A percentile compares a stretch with the other conserved stretches of the same genome.
Evolutionary conservation across 176 grass and related monocot genomes (phyloP).

Genomic region (Aegilops bicornis): DNA sequence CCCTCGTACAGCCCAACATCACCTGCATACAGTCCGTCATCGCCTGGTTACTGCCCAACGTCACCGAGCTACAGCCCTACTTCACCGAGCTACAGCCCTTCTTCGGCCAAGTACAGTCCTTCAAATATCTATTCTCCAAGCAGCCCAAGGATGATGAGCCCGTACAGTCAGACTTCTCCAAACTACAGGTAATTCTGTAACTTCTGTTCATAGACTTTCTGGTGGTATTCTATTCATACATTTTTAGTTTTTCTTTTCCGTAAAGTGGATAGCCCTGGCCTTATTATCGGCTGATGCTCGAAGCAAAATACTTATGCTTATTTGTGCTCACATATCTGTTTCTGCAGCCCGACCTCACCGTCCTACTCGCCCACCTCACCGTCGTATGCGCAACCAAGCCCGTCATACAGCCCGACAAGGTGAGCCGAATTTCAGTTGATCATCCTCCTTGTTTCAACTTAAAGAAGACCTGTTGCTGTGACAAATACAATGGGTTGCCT

Average conservation of each 20-base stretch:
- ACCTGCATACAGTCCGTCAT: conserved; percentile 62
- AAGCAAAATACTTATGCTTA: background rate
- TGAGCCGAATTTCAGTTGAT: conserved; percentile 11
- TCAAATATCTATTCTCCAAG: conserved; percentile 79
- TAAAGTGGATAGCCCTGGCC: too few relatives aligned
- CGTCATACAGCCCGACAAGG: conserved; percentile 89
- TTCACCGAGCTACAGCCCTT: conserved; percentile 83
- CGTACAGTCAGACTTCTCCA: conserved; percentile 77
- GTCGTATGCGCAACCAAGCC: conserved; percentile 75
- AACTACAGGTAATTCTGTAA: conserved; percentile 55
- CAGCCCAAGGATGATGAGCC: conserved; percentile 61
- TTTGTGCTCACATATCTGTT: background rate
- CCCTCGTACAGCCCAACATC: conserved; percentile 73
- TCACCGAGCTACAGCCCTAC: conserved; percentile 67
- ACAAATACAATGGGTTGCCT: background rate
- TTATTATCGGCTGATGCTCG: background rate
- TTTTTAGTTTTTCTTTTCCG: background rate
- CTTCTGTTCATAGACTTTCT: too few relatives aligned
- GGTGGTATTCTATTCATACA: background rate
- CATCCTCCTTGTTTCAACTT: background rate
- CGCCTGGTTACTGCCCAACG: conserved; percentile 61
- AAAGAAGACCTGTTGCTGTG: background rate
- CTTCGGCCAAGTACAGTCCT: conserved; percentile 52
- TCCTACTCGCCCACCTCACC: conserved; percentile 91
- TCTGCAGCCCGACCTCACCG: conserved; percentile 68